Conservation (phyloP, 2,329 filamentous ascomycete species). For the Ceratocystis harringtonii region DNA sequence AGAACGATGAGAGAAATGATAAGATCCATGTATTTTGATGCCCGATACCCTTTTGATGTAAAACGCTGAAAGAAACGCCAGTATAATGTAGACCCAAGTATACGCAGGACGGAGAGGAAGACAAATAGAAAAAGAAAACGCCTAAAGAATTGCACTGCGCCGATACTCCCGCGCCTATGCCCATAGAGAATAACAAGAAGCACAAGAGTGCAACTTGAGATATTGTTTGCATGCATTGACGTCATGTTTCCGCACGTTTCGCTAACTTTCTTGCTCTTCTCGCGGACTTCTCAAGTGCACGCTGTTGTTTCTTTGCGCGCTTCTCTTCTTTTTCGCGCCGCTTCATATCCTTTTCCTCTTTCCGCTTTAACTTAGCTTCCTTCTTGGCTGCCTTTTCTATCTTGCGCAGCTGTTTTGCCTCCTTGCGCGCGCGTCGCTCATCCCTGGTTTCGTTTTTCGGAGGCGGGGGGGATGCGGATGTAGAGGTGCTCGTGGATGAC, state of each 20-base stretch:
- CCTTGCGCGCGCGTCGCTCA: constrained; percentile 16
- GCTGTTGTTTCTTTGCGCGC: constrained; percentile 24
- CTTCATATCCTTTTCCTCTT: constrained; percentile 23
- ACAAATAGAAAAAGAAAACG: constrained; percentile 17
- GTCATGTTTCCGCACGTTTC: constrained; percentile 21
- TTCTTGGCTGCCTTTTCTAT: constrained; percentile 16
- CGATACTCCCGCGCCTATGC: constrained; percentile 15
- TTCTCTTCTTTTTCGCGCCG: constrained; percentile 32
- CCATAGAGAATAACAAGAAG: constrained; percentile 9
- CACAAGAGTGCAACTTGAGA: not conserved
- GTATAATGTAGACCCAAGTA: constrained; percentile 1
- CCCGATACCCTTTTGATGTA: not conserved
- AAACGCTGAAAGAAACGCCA: not conserved
- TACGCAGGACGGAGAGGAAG: constrained; percentile 17
- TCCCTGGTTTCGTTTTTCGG: constrained; percentile 18
- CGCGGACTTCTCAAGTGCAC: constrained; percentile 20
- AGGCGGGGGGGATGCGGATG: not conserved
- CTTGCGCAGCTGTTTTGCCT: constrained; percentile 15
- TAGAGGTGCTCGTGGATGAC: not conserved
- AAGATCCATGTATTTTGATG: not conserved
- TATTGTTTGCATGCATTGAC: constrained; percentile 9
- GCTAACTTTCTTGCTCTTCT: constrained; percentile 19
- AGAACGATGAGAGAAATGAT: not conserved
- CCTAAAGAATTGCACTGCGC: constrained; percentile 15
- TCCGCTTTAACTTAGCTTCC: constrained; percentile 24